These are phyloP conservation scores for Aegilops longissima DNA, from an alignment of 176 grass and related monocot species.

Conservation along the genomic window DNA sequence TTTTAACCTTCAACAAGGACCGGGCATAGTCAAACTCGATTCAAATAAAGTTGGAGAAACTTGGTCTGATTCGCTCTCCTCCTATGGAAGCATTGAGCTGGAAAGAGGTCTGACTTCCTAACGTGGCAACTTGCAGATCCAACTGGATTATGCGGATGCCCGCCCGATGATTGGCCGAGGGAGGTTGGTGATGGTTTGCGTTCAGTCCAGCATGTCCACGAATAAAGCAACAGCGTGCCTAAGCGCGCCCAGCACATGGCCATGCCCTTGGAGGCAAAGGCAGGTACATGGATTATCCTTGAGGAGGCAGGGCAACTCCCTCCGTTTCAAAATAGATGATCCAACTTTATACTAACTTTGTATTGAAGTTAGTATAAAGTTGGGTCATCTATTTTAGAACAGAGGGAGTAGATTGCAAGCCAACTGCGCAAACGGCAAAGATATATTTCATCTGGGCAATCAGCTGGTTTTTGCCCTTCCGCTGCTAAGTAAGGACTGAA, in stretches of 20 bases:
- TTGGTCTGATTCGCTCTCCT: not conserved
- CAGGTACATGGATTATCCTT: conserved; percentile 11
- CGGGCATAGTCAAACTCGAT: no score
- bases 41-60: not conserved
- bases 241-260: conserved; percentile 23
- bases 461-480: not conserved
- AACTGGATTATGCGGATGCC: not conserved
- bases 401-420: not conserved
- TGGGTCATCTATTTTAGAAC: no score
- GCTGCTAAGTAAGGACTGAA: not conserved
- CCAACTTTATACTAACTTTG: no score
- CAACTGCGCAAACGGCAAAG: not conserved
- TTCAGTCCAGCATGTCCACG: conserved; percentile 19
- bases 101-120: conserved; percentile 26
- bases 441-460: not conserved
- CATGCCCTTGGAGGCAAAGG: conserved; percentile 28
- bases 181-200: conserved; percentile 4
- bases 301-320: not conserved
- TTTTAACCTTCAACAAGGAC: no score
- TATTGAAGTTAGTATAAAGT: no score
- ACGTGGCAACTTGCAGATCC: conserved; percentile 33
- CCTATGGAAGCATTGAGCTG: conserved; percentile 2
- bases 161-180: conserved; percentile 25
- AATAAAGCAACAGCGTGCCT: conserved; percentile 30
- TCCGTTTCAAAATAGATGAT: not conserved